Percentiles rank a stretch among this genome's conserved stretches.
These are phyloP conservation scores for Phoma sp. DNA, from an alignment of 2,329 filamentous ascomycete species.

Conservation along the genomic window DNA sequence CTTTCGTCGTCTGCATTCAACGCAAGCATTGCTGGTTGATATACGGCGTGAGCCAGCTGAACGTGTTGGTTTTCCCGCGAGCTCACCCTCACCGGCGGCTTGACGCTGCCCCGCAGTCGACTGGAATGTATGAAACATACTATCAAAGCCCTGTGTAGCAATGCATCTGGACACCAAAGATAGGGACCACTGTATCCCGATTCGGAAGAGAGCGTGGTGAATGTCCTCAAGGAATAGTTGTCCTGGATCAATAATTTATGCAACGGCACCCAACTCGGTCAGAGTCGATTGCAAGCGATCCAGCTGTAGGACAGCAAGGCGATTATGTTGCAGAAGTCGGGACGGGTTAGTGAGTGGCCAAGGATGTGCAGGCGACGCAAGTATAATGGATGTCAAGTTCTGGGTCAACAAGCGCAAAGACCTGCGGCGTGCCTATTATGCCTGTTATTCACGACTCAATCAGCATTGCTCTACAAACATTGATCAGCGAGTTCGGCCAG, in stretches of 20 bases:
- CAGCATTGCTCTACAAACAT: conserved; percentile 1
- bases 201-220: conserved; percentile 15
- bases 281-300: conserved; percentile 19
- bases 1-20: conserved; percentile 79
- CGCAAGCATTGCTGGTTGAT: conserved; percentile 67
- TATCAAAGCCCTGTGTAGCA: conserved; percentile 1
- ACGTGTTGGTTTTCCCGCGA: conserved; percentile 43
- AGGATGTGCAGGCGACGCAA: conserved; percentile 8
- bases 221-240: conserved; percentile 9
- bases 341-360: conserved; percentile 17
- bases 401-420: conserved; percentile 5
- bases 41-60: conserved; percentile 51
- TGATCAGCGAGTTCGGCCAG: conserved; percentile 7
- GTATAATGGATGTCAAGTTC: neutral
- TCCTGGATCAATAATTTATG: conserved; percentile 13
- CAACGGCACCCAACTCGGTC: conserved; percentile 17
- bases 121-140: conserved; percentile 56
- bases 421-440: conserved; percentile 4
- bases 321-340: conserved; percentile 26
- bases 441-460: neutral
- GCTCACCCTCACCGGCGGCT: conserved; percentile 42
- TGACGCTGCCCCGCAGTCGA: conserved; percentile 42
- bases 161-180: conserved; percentile 12
- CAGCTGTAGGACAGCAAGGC: conserved; percentile 16
- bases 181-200: conserved; percentile 15